phyloP scores from a whole-genome alignment of 176 grass and related monocot genomes.

The Oryza meridionalis region DNA sequence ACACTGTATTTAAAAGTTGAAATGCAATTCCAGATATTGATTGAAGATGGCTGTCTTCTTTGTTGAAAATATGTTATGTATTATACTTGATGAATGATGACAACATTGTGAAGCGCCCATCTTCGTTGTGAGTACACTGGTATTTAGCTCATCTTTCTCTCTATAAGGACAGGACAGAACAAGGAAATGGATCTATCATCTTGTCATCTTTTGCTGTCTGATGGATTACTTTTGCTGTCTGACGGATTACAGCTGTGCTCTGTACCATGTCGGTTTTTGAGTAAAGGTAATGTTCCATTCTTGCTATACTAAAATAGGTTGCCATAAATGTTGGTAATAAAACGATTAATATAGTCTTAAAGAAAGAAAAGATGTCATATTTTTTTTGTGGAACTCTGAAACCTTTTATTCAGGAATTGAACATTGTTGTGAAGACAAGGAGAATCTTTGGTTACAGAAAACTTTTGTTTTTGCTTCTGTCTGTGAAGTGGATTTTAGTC shows the following conservation, averaged over 20 bases:
- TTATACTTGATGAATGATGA: background rate
- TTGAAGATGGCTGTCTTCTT: background rate
- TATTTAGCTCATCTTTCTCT: slow-evolving; percentile 1
- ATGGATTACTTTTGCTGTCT: background rate
- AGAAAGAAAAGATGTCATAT: background rate
- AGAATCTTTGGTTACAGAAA: background rate
- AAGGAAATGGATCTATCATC: slow-evolving; percentile 4
- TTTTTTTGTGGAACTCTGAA: background rate
- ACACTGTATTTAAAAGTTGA: background rate
- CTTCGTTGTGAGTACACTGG: background rate
- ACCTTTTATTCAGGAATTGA: slow-evolving; percentile 1
- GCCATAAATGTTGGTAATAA: slow-evolving; percentile 1
- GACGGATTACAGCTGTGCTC: slow-evolving; percentile 28
- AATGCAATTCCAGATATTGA: slow-evolving; percentile 20
- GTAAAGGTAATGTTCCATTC: slow-evolving; percentile 2
- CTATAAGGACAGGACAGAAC: slow-evolving; percentile 1
- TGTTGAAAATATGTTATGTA: background rate
- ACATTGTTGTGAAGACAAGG: background rate
- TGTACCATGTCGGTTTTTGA: slow-evolving; percentile 14
- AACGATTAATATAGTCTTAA: background rate
- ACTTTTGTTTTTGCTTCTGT: background rate
- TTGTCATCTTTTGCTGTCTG: slow-evolving; percentile 16
- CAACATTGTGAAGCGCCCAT: background rate
- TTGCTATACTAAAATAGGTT: background rate
- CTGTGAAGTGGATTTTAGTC: background rate